Base-by-base conservation (phyloP, 352 stramenopile genomes). In the Phytophthora vignae region DNA sequence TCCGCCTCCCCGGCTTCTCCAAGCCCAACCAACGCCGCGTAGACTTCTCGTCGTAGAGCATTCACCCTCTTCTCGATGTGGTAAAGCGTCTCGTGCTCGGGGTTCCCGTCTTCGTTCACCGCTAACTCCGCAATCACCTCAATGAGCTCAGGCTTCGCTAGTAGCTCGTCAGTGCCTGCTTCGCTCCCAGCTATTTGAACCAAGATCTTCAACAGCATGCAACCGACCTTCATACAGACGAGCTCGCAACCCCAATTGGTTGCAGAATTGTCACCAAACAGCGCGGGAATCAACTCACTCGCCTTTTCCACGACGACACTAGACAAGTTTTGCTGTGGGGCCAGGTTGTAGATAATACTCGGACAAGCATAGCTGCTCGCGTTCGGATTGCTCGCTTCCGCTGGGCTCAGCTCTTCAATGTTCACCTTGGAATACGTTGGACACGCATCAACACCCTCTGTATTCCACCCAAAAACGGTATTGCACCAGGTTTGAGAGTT, bases 31-130 rank as follows among this genome's bases (percentile, higher is more conserved):
- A 87, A 52, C 17, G 84, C 68, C 21, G 69, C 42, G 38, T 89
- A 87, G 0, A 92, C 21, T 42, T 88, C 80, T 22, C 87, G 73
- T 6, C 82, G 82, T 15, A 93, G 50, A 33, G 73, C 22, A 58
- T 54, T 71, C n/a, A 84, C 59, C 46, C 82, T 76, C 8, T 69
- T 75, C 33, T 93, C 85, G 9, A 82, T 64, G 9, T 68, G 59
- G 4, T 52, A 62, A 12, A 86, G 67, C 1, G 81, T 84, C 2
- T 67, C 70, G 46, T 88, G 82, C 4, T 52, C 57, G 1, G 19
- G 19, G 11, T 77, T 77, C 0, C 48, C 59, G 19, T 88, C 78
- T 21, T 74, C 42, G 3, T 38, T 52, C 2, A 59, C 57, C 0
- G 71, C 57, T 36, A 80, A 14, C 11, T 67, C 19, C 0, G 69